Conservation (phyloP, 2,329 filamentous ascomycete species). For the Niveomyces coronatus region DNA sequence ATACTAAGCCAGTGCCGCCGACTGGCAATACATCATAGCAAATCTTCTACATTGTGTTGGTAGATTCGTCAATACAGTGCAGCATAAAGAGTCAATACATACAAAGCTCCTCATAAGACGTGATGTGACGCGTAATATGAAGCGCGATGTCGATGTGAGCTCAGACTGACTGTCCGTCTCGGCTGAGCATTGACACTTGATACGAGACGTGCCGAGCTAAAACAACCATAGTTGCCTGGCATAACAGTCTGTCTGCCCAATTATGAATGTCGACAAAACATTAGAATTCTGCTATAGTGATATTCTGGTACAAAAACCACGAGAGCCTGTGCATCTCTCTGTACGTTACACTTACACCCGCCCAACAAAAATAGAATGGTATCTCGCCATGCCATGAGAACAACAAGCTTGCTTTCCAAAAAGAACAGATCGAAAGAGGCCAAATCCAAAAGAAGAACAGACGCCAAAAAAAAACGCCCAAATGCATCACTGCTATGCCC, state of each 20-base stretch:
- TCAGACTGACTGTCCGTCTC: too few species aligned
- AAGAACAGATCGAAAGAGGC: slow-evolving; percentile 6
- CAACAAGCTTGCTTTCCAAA: slow-evolving; percentile 1
- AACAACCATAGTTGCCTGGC: background rate
- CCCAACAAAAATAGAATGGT: background rate
- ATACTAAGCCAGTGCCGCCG: slow-evolving; percentile 63
- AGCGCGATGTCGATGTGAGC: too few species aligned
- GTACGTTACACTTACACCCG: background rate
- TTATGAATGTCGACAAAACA: too few species aligned
- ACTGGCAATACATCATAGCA: slow-evolving; percentile 38
- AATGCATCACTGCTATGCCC: too few species aligned
- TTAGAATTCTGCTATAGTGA: too few species aligned
- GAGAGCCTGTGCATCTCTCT: background rate
- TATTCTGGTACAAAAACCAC: too few species aligned
- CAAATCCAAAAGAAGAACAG: slow-evolving; percentile 9
- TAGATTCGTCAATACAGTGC: too few species aligned
- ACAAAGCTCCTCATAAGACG: too few species aligned
- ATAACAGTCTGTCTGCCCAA: too few species aligned
- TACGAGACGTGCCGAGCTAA: background rate
- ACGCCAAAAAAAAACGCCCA: slow-evolving; percentile 3
- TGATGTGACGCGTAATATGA: too few species aligned
- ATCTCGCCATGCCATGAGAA: slow-evolving; percentile 1
- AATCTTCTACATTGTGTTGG: too few species aligned
- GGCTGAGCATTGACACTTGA: background rate
- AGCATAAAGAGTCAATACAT: too few species aligned